Evolutionary conservation across 2,329 filamentous ascomycete species (phyloP), one percentile per base, ranked within the genome.

Genomic region (Diaporthe aspalathi): DNA sequence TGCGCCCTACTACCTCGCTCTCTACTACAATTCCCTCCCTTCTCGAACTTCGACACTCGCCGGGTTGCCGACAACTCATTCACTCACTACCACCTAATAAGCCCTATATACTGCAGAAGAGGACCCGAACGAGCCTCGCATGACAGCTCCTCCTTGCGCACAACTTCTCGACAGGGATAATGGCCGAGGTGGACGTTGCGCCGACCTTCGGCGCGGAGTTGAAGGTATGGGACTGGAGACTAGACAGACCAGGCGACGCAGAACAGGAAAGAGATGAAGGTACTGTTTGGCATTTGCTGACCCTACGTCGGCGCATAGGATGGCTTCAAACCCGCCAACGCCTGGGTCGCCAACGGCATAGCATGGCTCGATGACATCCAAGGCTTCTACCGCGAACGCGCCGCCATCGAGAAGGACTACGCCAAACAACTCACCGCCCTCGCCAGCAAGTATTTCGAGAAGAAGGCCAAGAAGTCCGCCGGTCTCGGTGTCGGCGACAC

Each of bases 361-460:
- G 86, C 89, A 75, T 99, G 95, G 95, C 91, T 99, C 72, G 95
- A 98, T 78, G 96, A 99, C 78, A 93, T 99, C 74, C 94, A 99
- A 81, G 91, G 94, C 79, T 99, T 98, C 85, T 99, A 98, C 86
- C 93, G 96, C 74, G 96, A 99, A 83, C 90, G 97, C 71, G 94
- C 94, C 79, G 90, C 86, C 45, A 97, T 99, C 80, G 96, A 99
- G 84, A 98, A 97, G 84, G 97, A 99, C 81, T 98, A 99, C 81
- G 93, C 94, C 77, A 88, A 92, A 74, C 98, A 95, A 83, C 90
- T 99, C 74, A 93, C 90, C 76, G 91, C 90, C 2, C 86, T 99
- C 65, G 96, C 95, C 69, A 97, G 96, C 85, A 98, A 96, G 81
- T 98, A 98, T 85, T 96, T 94, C 79, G 97, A 99, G 45, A 82